Conservation (phyloP, 169 alveolate genomes). For the Plasmodium coatneyi region DNA sequence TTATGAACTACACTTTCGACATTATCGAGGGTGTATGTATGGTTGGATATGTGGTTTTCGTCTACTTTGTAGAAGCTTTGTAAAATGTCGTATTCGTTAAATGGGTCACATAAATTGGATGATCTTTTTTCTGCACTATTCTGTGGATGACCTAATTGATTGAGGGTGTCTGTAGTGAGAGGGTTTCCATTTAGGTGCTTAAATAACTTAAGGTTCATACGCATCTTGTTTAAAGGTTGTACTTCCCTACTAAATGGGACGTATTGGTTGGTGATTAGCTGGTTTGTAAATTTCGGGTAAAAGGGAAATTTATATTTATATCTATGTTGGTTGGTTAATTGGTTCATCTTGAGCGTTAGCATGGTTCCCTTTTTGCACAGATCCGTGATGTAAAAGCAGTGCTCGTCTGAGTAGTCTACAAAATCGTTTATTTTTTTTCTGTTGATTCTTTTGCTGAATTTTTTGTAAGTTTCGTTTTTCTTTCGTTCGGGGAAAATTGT, state of each 20-base stretch:
- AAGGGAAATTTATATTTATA: constrained; percentile 10
- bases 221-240: constrained; percentile 23
- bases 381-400: constrained; percentile 72
- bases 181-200: constrained; percentile 22
- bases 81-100: not conserved
- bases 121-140: not conserved
- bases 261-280: not conserved
- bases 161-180: not conserved
- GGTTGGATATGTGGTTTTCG: not conserved
- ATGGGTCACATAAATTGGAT: not conserved
- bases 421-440: constrained; percentile 34
- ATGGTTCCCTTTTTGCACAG: constrained; percentile 65
- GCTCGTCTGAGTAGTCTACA: constrained; percentile 40
- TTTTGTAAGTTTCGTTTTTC: constrained; percentile 63
- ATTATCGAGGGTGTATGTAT: constrained; percentile 4
- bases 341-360: constrained; percentile 48
- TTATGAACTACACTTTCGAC: constrained; percentile 8
- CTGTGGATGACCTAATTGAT: not conserved
- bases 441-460: constrained; percentile 64
- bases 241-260: constrained; percentile 4
- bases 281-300: constrained; percentile 12
- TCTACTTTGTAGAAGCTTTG: not conserved
- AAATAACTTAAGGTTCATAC: constrained; percentile 1
- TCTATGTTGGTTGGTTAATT: constrained; percentile 13
- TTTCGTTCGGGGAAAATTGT: constrained; percentile 26